Conservation (phyloP, 2,329 filamentous ascomycete species). For the Pseudocercospora macadamiae region DNA sequence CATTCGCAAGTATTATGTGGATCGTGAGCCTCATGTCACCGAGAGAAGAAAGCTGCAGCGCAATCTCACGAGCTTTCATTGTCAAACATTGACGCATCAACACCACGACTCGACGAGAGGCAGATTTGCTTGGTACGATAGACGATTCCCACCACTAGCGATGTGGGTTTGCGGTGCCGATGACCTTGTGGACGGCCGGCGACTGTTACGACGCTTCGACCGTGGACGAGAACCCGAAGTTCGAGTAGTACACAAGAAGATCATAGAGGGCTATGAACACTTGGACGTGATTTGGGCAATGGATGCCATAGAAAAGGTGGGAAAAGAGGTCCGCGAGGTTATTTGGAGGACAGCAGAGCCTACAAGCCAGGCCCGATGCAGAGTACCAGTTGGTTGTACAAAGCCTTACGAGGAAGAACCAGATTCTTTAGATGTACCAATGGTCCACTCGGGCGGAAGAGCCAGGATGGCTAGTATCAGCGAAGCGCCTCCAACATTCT, state of each 20-base stretch:
- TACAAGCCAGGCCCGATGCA: slow-evolving; percentile 61
- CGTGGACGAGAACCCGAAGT: slow-evolving; percentile 80
- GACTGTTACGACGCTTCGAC: slow-evolving; percentile 73
- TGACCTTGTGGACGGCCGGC: slow-evolving; percentile 78
- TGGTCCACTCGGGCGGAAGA: slow-evolving; percentile 32
- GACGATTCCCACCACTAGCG: slow-evolving; percentile 77
- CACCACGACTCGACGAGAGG: slow-evolving; percentile 39
- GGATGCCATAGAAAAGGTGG: slow-evolving; percentile 81
- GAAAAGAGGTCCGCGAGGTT: slow-evolving; percentile 76
- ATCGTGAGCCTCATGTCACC: slow-evolving; percentile 33
- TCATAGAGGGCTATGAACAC: slow-evolving; percentile 89
- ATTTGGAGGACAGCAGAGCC: slow-evolving; percentile 74
- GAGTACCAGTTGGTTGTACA: slow-evolving; percentile 67
- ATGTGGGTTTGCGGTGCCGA: slow-evolving; percentile 86
- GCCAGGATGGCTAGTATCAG: slow-evolving; percentile 36
- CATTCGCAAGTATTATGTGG: slow-evolving; percentile 40
- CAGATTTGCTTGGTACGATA: slow-evolving; percentile 76
- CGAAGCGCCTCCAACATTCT: slow-evolving; percentile 14
- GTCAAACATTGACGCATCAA: slow-evolving; percentile 33
- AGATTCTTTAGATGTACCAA: slow-evolving; percentile 30
- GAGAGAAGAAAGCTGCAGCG: slow-evolving; percentile 34
- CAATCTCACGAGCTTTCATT: slow-evolving; percentile 37
- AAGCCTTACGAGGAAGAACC: slow-evolving; percentile 34
- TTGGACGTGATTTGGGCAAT: slow-evolving; percentile 95
- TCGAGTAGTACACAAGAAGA: slow-evolving; percentile 75